A percentile compares a stretch with the other conserved stretches of the same genome.
Conservation (phyloP, 176 grass and related monocot genomes). For the Zea luxurians region DNA sequence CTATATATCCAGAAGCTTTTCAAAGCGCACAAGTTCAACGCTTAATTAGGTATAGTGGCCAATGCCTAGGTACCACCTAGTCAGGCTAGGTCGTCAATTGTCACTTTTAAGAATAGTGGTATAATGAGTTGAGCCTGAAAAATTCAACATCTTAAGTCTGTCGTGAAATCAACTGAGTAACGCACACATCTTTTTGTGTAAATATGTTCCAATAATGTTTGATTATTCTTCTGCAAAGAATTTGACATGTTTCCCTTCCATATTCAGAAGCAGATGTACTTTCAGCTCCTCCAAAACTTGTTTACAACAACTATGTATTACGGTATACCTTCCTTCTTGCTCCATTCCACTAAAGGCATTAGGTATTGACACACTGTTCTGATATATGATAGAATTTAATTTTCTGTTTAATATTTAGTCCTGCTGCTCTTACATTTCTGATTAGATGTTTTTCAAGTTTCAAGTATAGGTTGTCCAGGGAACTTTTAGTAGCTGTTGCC, state of each 20-base stretch:
- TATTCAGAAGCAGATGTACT: conserved; percentile 88
- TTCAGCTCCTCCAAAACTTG: conserved; percentile 92
- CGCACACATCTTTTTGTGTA: conserved; percentile 2
- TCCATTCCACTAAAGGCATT: conserved; percentile 17
- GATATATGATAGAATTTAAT: conserved; percentile 22
- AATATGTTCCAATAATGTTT: neutral
- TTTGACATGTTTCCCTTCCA: neutral
- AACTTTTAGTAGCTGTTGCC: conserved; percentile 76
- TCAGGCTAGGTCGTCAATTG: neutral
- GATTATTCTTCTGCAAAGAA: neutral
- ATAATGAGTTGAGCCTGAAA: neutral
- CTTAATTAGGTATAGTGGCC: neutral
- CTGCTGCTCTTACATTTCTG: conserved; percentile 31
- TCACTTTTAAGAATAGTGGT: neutral
- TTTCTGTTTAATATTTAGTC: conserved; percentile 23
- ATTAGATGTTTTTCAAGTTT: conserved; percentile 33
- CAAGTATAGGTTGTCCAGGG: conserved; percentile 59
- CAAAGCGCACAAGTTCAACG: too few species aligned
- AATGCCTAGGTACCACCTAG: neutral
- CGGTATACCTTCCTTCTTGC: conserved; percentile 49
- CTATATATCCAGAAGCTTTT: neutral
- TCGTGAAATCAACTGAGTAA: conserved; percentile 13
- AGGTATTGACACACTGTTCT: neutral
- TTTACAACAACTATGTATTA: conserved; percentile 88
- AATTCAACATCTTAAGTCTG: neutral